Conservation (phyloP, 345 rosid genomes). For the Zanthoxylum bungeanum region DNA sequence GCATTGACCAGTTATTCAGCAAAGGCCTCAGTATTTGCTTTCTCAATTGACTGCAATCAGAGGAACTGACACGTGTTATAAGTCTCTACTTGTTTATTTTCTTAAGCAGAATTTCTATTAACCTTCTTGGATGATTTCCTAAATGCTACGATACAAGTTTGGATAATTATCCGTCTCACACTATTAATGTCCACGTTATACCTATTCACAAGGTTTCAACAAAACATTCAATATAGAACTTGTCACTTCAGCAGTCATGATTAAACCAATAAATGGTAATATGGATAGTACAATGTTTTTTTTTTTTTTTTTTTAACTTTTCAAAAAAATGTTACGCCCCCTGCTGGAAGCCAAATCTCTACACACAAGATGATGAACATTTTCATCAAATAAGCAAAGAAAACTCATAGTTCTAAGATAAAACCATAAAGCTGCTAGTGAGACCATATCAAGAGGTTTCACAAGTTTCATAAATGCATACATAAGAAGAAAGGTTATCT, state of each 20-base stretch:
- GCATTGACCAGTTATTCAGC: background rate
- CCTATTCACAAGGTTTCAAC: background rate
- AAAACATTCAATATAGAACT: background rate
- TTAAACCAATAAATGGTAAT: background rate
- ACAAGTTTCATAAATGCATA: background rate
- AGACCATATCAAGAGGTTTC: background rate
- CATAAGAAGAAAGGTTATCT: background rate
- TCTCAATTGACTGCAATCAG: background rate
- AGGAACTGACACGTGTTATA: background rate
- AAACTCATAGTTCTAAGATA: background rate
- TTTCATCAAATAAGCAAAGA: background rate
- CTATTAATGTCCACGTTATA: background rate
- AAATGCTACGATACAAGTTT: background rate
- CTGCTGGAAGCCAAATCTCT: background rate
- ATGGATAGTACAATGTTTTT: too few species aligned
- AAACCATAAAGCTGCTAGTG: background rate
- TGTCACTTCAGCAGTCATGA: background rate
- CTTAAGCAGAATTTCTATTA: background rate
- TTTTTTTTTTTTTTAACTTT: too few species aligned
- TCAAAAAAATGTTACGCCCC: too few species aligned
- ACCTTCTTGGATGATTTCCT: background rate
- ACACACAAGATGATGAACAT: background rate
- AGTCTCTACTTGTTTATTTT: background rate
- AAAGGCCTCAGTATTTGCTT: background rate
- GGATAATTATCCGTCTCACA: background rate